Base-by-base conservation (phyloP, 345 rosid genomes). In the Geranium rotundifolium region DNA sequence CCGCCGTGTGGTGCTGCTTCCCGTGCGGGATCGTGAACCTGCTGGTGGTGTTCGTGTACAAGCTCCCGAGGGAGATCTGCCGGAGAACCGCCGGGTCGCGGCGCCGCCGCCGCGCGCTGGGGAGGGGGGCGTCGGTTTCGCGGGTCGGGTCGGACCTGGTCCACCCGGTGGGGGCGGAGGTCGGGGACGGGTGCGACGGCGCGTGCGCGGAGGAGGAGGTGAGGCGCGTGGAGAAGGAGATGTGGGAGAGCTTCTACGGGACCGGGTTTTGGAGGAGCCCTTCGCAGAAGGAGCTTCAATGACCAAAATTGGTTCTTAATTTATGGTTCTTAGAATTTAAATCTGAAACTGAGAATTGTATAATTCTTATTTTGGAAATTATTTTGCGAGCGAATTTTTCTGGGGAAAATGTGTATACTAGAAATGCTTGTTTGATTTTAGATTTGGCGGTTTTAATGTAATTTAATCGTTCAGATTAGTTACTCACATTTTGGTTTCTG, bases 1-100 rank as follows among this genome's bases (percentile, higher is more conserved):
- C 86, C 59, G 91, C 86, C 27, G 77, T 86, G 7, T 83, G 85
- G 65, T 89, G 96, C 63, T 89, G 91, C 68, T 80, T 81, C 13
- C 93, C 93, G 0, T 82, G 79, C 62, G 63, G 79, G 54, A 77
- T 86, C 54, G 72, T 83, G 85, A 81, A 89, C 63, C 29, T 89
- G 16, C 67, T 83, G 37, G 75, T 80, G 10, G 64, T 89, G 65
- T 87, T 84, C 1, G 81, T 89, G 1, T 81, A 76, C 73, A 85
- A 63, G 74, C 81, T 83, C 4, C 96, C 96, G 3, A 80, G 80
- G 29, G 79, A 81, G 15, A 74, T 89, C 16, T 84, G 83, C 73
- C 80, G 74, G 69, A 87, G 83, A 68, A 86, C 75, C 0, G 72
- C 72, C 80, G 72, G 61, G 67, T 63, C 60, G 66, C 62, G 63